These are phyloP conservation scores for Taxillus chinensis DNA, from an alignment of 164 flowering plant species.

Conservation along the genomic window DNA sequence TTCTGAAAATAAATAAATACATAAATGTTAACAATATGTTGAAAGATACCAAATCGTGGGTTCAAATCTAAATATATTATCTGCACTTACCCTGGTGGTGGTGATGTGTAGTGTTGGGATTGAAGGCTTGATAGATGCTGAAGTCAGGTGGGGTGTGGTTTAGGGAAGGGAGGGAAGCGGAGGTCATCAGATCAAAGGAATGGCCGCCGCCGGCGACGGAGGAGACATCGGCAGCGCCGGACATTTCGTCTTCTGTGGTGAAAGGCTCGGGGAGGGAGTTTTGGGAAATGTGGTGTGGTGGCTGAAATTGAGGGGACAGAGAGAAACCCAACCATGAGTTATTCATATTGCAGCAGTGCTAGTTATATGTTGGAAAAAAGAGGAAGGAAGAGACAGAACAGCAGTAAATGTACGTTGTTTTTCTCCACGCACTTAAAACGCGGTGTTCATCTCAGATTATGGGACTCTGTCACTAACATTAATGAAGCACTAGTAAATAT, in stretches of 20 bases:
- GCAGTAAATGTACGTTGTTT: no score
- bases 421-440: no score
- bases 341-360: constrained; percentile 57
- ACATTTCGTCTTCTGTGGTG: constrained; percentile 29
- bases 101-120: constrained; percentile 19
- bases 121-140: constrained; percentile 48
- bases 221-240: constrained; percentile 11
- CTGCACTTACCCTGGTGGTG: constrained; percentile 42
- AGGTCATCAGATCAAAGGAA: constrained; percentile 56
- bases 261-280: constrained; percentile 24
- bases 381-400: no score
- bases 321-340: constrained; percentile 81
- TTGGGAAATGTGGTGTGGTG: neutral
- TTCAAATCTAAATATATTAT: no score
- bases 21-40: neutral
- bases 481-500: no score
- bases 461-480: no score
- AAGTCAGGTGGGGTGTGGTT: constrained; percentile 33
- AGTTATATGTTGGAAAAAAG: no score
- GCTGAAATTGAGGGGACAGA: constrained; percentile 59
- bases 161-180: constrained; percentile 34
- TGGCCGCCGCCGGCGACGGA: constrained; percentile 29
- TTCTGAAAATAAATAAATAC: constrained; percentile 28
- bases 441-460: no score
- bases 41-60: constrained; percentile 2